These are phyloP conservation scores for Citrullus colocynthis DNA, from an alignment of 306 rosid genomes.

Conservation along the genomic window DNA sequence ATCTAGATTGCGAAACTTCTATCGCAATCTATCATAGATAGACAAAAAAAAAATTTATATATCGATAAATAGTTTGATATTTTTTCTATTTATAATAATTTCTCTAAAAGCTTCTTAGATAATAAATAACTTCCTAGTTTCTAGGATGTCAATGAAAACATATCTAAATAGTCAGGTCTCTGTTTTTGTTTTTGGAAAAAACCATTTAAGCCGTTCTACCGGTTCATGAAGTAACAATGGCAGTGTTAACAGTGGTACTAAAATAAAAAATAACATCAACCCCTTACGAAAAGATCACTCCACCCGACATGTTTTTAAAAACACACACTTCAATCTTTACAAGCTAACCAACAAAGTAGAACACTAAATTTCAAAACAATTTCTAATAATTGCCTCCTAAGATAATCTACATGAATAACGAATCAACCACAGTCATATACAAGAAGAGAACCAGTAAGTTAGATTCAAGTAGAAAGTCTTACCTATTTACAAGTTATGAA, in stretches of 20 bases:
- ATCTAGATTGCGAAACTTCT: no score
- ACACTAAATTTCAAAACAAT: no score
- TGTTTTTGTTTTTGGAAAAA: not conserved
- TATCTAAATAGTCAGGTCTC: not conserved
- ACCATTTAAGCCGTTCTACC: not conserved
- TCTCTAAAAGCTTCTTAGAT: not conserved
- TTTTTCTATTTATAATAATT: no score
- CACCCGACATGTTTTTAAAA: no score
- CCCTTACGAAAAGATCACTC: no score
- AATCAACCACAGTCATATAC: not conserved
- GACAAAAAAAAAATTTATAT: no score
- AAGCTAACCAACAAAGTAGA: no score
- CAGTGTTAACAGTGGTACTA: not conserved
- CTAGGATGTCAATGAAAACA: not conserved
- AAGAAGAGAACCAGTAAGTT: not conserved
- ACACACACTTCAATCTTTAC: no score
- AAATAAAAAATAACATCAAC: no score
- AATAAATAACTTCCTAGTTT: not conserved
- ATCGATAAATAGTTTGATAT: no score
- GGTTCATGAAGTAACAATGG: not conserved
- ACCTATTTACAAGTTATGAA: not conserved
- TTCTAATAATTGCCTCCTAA: not conserved
- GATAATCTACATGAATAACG: not conserved
- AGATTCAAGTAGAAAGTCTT: not conserved
- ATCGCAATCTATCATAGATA: no score